A percentile compares a stretch with the other conserved stretches of the same genome.
phyloP scores from a whole-genome alignment of 129 eudicot genomes.

The Erigeron canadensis region DNA sequence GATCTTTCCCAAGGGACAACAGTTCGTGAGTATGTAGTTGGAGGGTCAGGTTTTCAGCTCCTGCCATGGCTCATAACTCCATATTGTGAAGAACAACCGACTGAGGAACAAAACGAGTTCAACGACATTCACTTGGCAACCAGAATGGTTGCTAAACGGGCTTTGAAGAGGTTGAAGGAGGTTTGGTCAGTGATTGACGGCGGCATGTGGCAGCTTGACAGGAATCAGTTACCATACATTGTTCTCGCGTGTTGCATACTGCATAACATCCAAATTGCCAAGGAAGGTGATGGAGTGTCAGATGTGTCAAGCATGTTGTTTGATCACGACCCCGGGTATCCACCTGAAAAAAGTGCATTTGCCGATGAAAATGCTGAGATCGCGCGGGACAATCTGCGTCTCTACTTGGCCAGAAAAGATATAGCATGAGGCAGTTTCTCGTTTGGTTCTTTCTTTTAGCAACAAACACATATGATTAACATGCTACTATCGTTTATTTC shows the following conservation, averaged over 20 bases:
- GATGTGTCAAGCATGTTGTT: constrained; percentile 20
- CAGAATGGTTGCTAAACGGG: constrained; percentile 47
- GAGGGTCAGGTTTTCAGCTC: constrained; percentile 49
- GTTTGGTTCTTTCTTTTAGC: constrained; percentile 14
- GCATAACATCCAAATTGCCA: constrained; percentile 59
- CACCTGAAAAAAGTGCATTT: constrained; percentile 37
- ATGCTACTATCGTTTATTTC: neutral
- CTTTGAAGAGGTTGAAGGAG: constrained; percentile 57
- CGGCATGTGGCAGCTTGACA: constrained; percentile 67
- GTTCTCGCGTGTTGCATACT: constrained; percentile 60
- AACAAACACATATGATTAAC: neutral
- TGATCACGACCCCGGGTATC: constrained; percentile 54
- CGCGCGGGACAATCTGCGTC: constrained; percentile 54
- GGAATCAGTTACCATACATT: constrained; percentile 53
- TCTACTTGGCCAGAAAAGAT: constrained; percentile 38
- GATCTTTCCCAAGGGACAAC: constrained; percentile 36
- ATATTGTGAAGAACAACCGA: constrained; percentile 36
- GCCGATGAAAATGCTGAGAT: constrained; percentile 30
- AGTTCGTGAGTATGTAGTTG: constrained; percentile 57
- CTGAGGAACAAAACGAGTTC: constrained; percentile 34
- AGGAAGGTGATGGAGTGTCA: constrained; percentile 41
- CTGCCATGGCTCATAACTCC: constrained; percentile 82
- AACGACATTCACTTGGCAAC: constrained; percentile 51
- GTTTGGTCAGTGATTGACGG: constrained; percentile 60
- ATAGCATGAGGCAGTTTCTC: neutral